These are phyloP conservation scores for Verticillium nubilum DNA, from an alignment of 2,329 filamentous ascomycete genomes.

Conservation along the genomic window DNA sequence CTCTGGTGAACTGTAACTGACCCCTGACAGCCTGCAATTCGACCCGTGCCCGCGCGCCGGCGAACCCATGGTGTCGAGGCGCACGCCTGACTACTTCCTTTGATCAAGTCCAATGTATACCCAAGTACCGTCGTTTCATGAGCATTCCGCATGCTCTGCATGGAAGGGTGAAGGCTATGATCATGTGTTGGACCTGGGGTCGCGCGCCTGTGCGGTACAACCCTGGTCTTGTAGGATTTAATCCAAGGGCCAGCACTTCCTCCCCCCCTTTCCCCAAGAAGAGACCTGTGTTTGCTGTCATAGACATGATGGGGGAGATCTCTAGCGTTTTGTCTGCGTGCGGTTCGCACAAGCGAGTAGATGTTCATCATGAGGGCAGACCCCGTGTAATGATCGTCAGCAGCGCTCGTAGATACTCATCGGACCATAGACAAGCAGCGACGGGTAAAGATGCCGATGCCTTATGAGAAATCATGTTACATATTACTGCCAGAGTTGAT, in stretches of 20 bases:
- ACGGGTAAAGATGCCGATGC: conserved; percentile 1
- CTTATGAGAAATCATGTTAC: neutral
- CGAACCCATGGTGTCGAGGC: conserved; percentile 97
- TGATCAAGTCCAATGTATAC: conserved; percentile 38
- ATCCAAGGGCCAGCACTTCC: neutral
- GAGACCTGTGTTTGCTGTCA: neutral
- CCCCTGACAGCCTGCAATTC: conserved; percentile 78
- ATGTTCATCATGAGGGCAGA: neutral
- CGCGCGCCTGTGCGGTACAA: neutral
- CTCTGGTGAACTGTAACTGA: conserved; percentile 17
- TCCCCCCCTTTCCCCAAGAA: neutral
- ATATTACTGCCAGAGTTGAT: neutral
- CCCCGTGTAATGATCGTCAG: neutral
- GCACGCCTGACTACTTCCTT: conserved; percentile 98
- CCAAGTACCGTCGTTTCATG: neutral
- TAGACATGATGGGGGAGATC: neutral
- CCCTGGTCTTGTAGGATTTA: neutral
- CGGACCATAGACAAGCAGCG: neutral
- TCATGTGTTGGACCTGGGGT: neutral
- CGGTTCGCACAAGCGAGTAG: neutral
- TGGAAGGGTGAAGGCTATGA: neutral
- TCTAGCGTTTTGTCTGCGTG: neutral
- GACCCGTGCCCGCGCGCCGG: conserved; percentile 96
- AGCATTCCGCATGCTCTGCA: neutral
- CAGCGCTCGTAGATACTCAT: conserved; percentile 1